Percentiles rank a stretch among this genome's conserved stretches.
phyloP scores from a whole-genome alignment of 352 stramenopile species.

The Globisporangium alternatum region DNA sequence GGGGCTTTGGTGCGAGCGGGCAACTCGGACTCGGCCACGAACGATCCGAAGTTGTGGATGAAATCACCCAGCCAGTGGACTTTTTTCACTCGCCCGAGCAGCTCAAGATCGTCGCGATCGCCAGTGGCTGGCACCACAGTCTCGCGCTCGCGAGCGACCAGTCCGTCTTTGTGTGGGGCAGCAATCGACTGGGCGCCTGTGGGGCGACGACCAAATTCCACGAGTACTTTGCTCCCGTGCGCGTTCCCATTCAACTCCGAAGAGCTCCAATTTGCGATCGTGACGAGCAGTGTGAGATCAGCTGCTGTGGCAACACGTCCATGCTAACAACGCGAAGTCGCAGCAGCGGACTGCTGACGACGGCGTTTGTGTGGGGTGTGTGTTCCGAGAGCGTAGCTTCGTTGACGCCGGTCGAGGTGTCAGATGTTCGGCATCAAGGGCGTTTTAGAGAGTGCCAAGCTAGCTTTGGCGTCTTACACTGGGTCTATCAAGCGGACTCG shows the following conservation, averaged over 20 bases:
- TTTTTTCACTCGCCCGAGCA: conserved; percentile 22
- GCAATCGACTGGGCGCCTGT: conserved; percentile 34
- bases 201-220: conserved; percentile 43
- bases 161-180: conserved; percentile 36
- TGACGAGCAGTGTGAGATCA: conserved; percentile 10
- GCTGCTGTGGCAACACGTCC: conserved; percentile 28
- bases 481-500: not conserved
- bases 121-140: conserved; percentile 36
- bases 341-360: conserved; percentile 4
- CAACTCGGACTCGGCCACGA: conserved; percentile 35
- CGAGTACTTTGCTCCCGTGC: conserved; percentile 38
- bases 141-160: conserved; percentile 24
- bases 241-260: conserved; percentile 19
- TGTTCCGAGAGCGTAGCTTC: conserved; percentile 3
- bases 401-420: conserved; percentile 11
- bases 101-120: conserved; percentile 21
- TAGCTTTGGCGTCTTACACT: conserved; percentile 8
- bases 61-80: conserved; percentile 20
- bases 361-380: conserved; percentile 27
- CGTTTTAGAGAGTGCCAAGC: conserved; percentile 5
- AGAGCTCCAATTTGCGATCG: not conserved
- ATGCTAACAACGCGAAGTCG: conserved; percentile 2
- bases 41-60: conserved; percentile 10
- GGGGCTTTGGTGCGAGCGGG: conserved; percentile 27
- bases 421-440: conserved; percentile 1